Conservation (phyloP, 305 asterid genomes). For the Striga hermonthica region DNA sequence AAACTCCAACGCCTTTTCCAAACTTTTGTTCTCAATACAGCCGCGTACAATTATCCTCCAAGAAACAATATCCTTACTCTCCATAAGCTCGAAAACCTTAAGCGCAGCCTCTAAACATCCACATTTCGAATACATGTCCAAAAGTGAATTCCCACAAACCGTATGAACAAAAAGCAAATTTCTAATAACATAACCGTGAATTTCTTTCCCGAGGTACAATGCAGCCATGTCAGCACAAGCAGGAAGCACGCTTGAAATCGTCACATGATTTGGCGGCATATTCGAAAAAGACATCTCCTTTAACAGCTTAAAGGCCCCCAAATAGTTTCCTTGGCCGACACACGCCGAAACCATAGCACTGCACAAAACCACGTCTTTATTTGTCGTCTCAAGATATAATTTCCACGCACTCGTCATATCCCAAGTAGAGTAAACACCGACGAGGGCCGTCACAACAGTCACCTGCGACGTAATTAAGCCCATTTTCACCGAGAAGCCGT, state of each 20-base stretch:
- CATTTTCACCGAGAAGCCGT: conserved; percentile 52
- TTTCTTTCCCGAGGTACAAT: conserved; percentile 54
- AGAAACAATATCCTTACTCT: conserved; percentile 61
- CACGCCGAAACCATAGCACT: conserved; percentile 70
- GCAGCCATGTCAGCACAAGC: conserved; percentile 63
- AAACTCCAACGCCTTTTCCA: conserved; percentile 41
- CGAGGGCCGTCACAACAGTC: conserved; percentile 56
- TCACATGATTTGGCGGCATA: conserved; percentile 55
- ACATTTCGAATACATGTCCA: conserved; percentile 69
- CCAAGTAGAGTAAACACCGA: conserved; percentile 60
- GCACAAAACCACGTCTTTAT: conserved; percentile 63
- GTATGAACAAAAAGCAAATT: conserved; percentile 35
- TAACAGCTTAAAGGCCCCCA: conserved; percentile 49
- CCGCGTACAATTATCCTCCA: conserved; percentile 67
- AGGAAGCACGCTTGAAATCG: conserved; percentile 54
- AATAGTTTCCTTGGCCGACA: conserved; percentile 44
- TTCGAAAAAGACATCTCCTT: conserved; percentile 48
- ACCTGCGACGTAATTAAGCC: conserved; percentile 51
- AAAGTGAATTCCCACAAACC: conserved; percentile 50
- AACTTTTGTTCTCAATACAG: conserved; percentile 48
- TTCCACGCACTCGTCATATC: conserved; percentile 46
- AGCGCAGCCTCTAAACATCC: conserved; percentile 46
- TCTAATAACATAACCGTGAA: conserved; percentile 61
- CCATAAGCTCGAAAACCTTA: conserved; percentile 46
- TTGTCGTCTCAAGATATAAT: conserved; percentile 40